Base-by-base conservation (phyloP, 495 filamentous ascomycete species). In the Xylaria cubensis region DNA sequence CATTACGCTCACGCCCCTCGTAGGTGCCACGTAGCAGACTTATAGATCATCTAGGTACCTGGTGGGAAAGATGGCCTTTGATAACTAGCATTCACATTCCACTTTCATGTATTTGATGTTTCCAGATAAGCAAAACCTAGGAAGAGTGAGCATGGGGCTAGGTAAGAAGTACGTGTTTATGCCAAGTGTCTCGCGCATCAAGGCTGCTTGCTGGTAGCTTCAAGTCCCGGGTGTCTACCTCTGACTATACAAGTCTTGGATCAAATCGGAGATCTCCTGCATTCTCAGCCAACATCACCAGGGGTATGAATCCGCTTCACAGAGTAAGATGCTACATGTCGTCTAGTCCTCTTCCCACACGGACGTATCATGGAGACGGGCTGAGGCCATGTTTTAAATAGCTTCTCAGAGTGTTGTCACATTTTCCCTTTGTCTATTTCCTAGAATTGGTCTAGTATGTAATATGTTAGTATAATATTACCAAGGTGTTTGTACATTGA, bases 401-500 rank as follows among this genome's bases (percentile, higher is more conserved):
- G 39, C 64, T 67, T 39, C 6, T 53, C 46, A 53, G 24, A 15
- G 24, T 39, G 17, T 53, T 67, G 64, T 32, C 17, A 29, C 17
- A 17, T 2, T 21, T 53, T 32, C 41, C 50, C 29, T 29, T 32
- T 32, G n/a, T 26, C 13, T 8, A 26, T 56, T 36, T n/a, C 32
- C 36, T 67, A 67, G 24, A 67, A 67, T 67, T 67, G 65, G 48
- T 67, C 65, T 67, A 12, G 42, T 4, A 13, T n/a, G 36, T 4
- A n/a, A 29, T 19, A 44, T 36, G 53, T 69, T 69, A 69, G 67
- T 24, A 61, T 46, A 41, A 13, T 12, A 34, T 34, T 17, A n/a
- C n/a, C 13, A 17, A 48, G 10, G 5, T 55, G 48, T 50, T 26
- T 50, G 42, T 19, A 13, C 13, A 32, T 29, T 46, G 7, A 12